Base-by-base conservation (phyloP, 208 protist species). In the Crithidia thermophila region DNA sequence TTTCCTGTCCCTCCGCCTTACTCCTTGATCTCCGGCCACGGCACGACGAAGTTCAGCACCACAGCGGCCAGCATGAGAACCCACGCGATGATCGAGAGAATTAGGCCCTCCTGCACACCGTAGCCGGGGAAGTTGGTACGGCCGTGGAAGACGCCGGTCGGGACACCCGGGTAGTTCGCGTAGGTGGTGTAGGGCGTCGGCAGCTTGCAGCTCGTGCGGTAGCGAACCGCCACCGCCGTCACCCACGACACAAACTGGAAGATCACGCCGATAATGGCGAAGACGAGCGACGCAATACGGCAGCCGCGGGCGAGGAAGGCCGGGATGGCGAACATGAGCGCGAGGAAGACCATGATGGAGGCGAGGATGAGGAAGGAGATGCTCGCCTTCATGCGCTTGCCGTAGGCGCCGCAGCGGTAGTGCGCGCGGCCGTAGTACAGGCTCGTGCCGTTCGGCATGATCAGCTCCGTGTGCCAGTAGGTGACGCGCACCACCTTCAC, bases 381-480 rank as follows among this genome's bases (percentile, higher is more conserved):
- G 46, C 76, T 85, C 11, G 76, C 75, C 85, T 85, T 85, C 52
- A 88, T 87, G 68, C 81, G 77, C 75, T 79, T 79, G 61, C 59
- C 78, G 37, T 67, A 84, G 42, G 75, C 75, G 20, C 42, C 67
- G 79, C 82, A 88, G 63, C 78, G 75, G 68, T 92, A 85, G 56
- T 62, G 45, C 27, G 43, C 52, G 28, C 69, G 77, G 60, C 70
- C 72, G 50, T 79, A 84, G 68, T 79, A 74, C 55, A 87, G 20
- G 43, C 39, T 69, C 11, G 70, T 79, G 49, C 75, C 81, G 43
- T 79, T 68, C 28, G 10, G 52, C 53, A 77, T 68, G 25, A 89
- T 67, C 1, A 88, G 40, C 73, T 91, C 79, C 4, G 76, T 85
- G 61, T 91, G 78, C 82, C 85, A 87, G 81, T 87, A 88, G 18